Evolutionary conservation across 352 stramenopile species (phyloP), one percentile per base, ranked within the genome.

Genomic region (Phytopythium vexans): DNA sequence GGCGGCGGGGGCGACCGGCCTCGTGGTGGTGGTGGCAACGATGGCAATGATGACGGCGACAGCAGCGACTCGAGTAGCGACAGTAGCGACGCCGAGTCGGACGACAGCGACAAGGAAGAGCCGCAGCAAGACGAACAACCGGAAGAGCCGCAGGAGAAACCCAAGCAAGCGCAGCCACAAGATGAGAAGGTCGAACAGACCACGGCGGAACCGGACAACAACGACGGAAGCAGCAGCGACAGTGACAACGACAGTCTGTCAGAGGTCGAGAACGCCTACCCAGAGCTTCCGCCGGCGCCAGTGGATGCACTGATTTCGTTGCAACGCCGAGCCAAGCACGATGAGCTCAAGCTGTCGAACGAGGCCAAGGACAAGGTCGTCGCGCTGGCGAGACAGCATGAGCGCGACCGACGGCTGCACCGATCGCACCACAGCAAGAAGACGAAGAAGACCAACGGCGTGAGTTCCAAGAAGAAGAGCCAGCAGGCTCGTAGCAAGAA

Each of bases 201-300:
- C 37, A 34, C 34, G 8, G 61, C 16, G 8, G 54, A 65, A 33
- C 61, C 63, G 11, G 68, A 60, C 38, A 60, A 70, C 31, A 43
- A 64, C 33, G 68, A 77, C 4, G 64, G 68, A 2, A 41, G 67
- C 8, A 77, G 58, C 49, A 70, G 67, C 5, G 72, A 80, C 40
- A 89, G 81, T 56, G 66, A 68, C 7, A 76, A 65, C 45, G 77
- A 87, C 46, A 75, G 57, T 50, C 79, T 65, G 21, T 83, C 72
- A 0, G 76, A 89, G 37, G 45, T 86, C 15, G 76, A 91, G 37
- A 78, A 65, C 27, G 74, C 76, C 27, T 91, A 91, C 36, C 81
- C 77, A 34, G 56, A 68, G 36, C 55, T 92, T 8, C 74, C 82
- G 1, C 45, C 66, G 7, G 67, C 80, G 8, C 78, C 78, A 1